Evolutionary conservation across 2,329 filamentous ascomycete genomes (phyloP).

Genomic region (Botrytis fragariae): DNA sequence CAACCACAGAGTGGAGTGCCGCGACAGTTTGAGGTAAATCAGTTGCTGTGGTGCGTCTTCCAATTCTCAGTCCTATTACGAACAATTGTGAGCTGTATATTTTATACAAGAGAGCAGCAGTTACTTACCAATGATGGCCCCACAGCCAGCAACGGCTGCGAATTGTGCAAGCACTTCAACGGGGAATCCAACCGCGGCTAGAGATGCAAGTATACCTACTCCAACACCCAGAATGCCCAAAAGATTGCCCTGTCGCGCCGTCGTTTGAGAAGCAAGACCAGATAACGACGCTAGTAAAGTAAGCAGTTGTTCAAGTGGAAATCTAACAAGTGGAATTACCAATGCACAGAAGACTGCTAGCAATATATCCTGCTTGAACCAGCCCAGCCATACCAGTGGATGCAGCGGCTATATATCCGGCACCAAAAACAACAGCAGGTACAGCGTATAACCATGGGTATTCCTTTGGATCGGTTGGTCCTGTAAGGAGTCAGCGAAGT

Average conservation of each 20-base stretch:
- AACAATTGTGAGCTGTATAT: not conserved
- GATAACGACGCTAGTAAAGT: slow-evolving; percentile 60
- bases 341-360: slow-evolving; percentile 82
- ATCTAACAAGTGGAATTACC: slow-evolving; percentile 29
- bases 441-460: slow-evolving; percentile 85
- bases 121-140: slow-evolving; percentile 57
- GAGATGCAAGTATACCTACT: slow-evolving; percentile 77
- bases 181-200: slow-evolving; percentile 77
- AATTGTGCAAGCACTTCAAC: slow-evolving; percentile 79
- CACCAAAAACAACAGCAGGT: slow-evolving; percentile 73
- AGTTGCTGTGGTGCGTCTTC: slow-evolving; percentile 82
- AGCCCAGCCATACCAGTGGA: slow-evolving; percentile 79
- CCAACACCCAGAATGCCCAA: slow-evolving; percentile 83
- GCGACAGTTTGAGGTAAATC: slow-evolving; percentile 87
- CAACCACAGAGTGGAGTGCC: slow-evolving; percentile 85
- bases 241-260: slow-evolving; percentile 80
- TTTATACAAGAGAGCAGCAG: accelerated
- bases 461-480: slow-evolving; percentile 80
- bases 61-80: slow-evolving; percentile 64
- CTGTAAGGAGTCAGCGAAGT: slow-evolving; percentile 37
- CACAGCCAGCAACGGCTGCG: slow-evolving; percentile 69
- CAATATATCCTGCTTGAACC: slow-evolving; percentile 82
- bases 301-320: not conserved
- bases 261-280: slow-evolving; percentile 76
- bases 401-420: slow-evolving; percentile 76